Conservation (phyloP, 768 basidiomycete genomes). For the Suillus placidus region DNA sequence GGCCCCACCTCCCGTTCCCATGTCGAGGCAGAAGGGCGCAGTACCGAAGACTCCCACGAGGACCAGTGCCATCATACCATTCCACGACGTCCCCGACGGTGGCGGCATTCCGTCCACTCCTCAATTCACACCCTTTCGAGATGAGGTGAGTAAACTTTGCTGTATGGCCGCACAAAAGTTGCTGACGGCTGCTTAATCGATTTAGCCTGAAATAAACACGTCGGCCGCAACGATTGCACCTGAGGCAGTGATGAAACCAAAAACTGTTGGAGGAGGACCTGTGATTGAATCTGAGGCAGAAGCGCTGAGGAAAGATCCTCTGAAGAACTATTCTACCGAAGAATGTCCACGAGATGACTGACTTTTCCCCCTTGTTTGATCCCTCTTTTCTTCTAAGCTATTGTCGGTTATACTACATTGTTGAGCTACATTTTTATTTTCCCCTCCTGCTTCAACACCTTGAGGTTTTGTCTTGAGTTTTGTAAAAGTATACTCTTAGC, state of each 20-base stretch:
- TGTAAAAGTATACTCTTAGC: neutral
- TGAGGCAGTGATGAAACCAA: slow-evolving; percentile 72
- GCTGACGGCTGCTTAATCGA: slow-evolving; percentile 11
- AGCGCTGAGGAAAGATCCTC: slow-evolving; percentile 74
- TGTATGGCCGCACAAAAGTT: neutral
- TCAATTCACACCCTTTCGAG: slow-evolving; percentile 71
- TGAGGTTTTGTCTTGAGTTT: too few species aligned
- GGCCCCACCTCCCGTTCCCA: slow-evolving; percentile 42
- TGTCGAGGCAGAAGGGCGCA: slow-evolving; percentile 29
- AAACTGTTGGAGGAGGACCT: slow-evolving; percentile 47
- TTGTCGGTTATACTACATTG: slow-evolving; percentile 7
- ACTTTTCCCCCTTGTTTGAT: slow-evolving; percentile 15
- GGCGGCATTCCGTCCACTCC: slow-evolving; percentile 47
- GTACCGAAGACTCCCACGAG: slow-evolving; percentile 38
- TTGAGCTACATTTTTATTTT: slow-evolving; percentile 21
- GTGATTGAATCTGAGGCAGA: slow-evolving; percentile 67
- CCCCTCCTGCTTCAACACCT: too few species aligned
- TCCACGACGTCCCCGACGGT: slow-evolving; percentile 38
- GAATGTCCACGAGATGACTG: slow-evolving; percentile 27
- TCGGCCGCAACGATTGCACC: slow-evolving; percentile 37
- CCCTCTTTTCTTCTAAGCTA: neutral
- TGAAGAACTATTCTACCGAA: slow-evolving; percentile 68
- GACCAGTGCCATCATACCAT: slow-evolving; percentile 39
- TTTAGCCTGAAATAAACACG: slow-evolving; percentile 27
- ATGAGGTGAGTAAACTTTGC: slow-evolving; percentile 52